These are phyloP conservation scores for Luzula sylvatica DNA, from an alignment of 176 grass and related monocot genomes.

Conservation along the genomic window DNA sequence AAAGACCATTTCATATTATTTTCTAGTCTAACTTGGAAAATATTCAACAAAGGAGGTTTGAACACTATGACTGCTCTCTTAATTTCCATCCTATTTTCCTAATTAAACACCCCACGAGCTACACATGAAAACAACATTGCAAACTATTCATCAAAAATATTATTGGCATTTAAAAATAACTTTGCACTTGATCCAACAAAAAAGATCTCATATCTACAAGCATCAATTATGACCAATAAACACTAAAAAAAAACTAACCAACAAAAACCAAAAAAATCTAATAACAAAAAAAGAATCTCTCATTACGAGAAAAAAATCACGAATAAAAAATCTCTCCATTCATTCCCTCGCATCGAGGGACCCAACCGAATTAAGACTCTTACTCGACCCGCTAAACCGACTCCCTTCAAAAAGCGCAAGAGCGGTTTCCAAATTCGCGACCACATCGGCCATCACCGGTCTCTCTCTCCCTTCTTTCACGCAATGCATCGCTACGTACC, in stretches of 20 bases:
- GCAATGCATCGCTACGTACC: constrained; percentile 62
- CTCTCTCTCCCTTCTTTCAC: constrained; percentile 68
- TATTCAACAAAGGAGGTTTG: constrained; percentile 20
- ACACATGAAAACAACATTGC: too few species aligned
- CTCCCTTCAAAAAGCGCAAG: constrained; percentile 52
- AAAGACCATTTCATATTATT: constrained; percentile 1
- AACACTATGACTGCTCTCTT: background rate
- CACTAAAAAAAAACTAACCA: too few species aligned
- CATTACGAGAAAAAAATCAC: background rate
- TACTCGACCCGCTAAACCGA: constrained; percentile 36
- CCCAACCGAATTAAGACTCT: constrained; percentile 49
- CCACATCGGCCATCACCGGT: constrained; percentile 58
- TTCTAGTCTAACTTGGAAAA: constrained; percentile 3
- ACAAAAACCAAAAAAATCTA: too few species aligned
- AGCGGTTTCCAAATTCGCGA: constrained; percentile 68
- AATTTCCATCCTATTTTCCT: too few species aligned
- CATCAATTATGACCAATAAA: too few species aligned
- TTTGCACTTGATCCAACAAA: too few species aligned
- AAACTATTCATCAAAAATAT: too few species aligned
- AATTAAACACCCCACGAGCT: too few species aligned
- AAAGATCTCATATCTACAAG: too few species aligned
- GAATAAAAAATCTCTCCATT: background rate
- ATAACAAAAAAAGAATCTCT: too few species aligned
- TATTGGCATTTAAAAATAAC: too few species aligned
- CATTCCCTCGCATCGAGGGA: constrained; percentile 7